Evolutionary conservation across 495 filamentous ascomycete genomes (phyloP), one percentile per base, ranked within the genome.

Genomic region (Podospora didyma): DNA sequence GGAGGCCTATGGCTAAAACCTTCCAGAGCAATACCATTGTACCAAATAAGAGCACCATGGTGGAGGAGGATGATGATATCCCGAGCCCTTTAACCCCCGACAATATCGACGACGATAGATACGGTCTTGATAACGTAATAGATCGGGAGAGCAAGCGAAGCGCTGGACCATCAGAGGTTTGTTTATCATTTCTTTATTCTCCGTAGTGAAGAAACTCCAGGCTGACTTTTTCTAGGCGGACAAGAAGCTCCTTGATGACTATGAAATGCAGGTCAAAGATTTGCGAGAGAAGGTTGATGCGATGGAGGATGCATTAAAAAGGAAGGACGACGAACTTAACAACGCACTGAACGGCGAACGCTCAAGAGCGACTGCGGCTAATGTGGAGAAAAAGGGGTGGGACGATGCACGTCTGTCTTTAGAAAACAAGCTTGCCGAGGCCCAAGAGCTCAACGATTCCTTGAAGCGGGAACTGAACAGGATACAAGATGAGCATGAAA

Each of bases 11-110:
- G 44, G 86, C 90, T 16, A 96, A 95, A 62, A 89, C 89, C 41
- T 96, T 96, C 60, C 93, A 97, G 71, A 92, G 89, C 65, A 97
- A 94, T 64, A 96, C 89, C 0, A 95, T 97, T 58, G 86, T 97
- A 22, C 95, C 94, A 6, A 97, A 96, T 62, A 98, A 97, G 72
- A 95, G 93, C 62, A 97, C 91, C 0, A 91, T 98, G 88, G 88
- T 97, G 16, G 94, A 98, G 68, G 94, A 98, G 70, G 94, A 96
- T 59, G 92, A 95, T 59, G 88, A 92, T 62, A 75, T 53, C 7
- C 46, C 62, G 34, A 72, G 66, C 41, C 69, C 68, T 2, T 53
- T 50, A 31, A 70, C 63, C 45, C 61, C 73, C 16, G 59, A 73
- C 3, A 71, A 75, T 14, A 82, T 84, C 19, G 87, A 88, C 54